A percentile compares a stretch with the other conserved stretches of the same genome.
phyloP scores from a whole-genome alignment of 345 rosid genomes.

The Aegle marmelos region DNA sequence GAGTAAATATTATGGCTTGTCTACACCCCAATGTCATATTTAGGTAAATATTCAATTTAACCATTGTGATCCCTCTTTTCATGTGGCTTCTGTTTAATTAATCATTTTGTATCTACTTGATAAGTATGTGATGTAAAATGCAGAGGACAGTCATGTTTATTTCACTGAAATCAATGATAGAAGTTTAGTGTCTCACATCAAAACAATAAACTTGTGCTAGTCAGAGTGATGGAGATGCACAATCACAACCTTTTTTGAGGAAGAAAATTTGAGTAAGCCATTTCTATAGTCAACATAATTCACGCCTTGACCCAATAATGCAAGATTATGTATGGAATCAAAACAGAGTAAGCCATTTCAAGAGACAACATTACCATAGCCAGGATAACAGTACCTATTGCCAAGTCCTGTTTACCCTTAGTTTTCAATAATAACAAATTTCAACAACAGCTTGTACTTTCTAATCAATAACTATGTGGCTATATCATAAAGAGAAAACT shows the following conservation, averaged over 20 bases:
- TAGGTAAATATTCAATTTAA: background rate
- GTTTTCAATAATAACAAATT: constrained; percentile 9
- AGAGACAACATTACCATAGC: background rate
- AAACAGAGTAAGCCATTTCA: background rate
- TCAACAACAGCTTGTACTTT: constrained; percentile 6
- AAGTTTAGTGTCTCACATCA: no score
- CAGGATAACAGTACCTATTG: background rate
- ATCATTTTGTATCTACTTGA: background rate
- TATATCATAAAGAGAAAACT: constrained; percentile 16
- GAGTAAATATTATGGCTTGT: background rate
- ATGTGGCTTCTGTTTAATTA: background rate
- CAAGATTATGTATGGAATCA: background rate
- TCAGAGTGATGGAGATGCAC: background rate
- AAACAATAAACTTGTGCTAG: background rate
- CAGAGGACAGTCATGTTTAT: background rate
- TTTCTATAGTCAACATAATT: background rate
- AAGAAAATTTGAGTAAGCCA: background rate
- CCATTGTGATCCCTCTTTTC: background rate
- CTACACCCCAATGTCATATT: background rate
- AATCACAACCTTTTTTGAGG: background rate
- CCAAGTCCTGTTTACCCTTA: background rate
- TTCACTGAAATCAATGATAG: background rate
- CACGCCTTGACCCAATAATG: background rate
- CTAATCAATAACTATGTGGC: background rate
- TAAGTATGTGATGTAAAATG: background rate